Base-by-base conservation (phyloP, 1,139 yeast genomes). In the Spencermartinsiella ligniputridi region DNA sequence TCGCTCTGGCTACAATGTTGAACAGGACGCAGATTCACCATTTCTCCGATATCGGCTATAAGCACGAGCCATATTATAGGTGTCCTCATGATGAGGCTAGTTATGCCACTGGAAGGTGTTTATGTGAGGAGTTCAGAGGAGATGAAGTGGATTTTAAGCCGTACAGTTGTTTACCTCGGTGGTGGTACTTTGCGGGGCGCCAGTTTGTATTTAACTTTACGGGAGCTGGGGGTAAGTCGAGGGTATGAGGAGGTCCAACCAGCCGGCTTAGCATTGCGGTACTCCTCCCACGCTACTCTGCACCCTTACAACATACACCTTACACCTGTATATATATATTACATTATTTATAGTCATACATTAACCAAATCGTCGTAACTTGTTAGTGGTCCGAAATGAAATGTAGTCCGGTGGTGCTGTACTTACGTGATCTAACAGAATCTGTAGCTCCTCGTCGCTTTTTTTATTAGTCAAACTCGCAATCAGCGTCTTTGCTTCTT, bases 401-500 rank as follows among this genome's bases (percentile, higher is more conserved):
- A 12, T n/a, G 17, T 19, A n/a, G n/a, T n/a, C n/a, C n/a, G n/a
- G n/a, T 27, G 18, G 16, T 11, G 17, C 12, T 11, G 5, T 19
- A 47, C 64, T 79, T 61, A 88, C 74, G 69, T 90, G 96, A 57
- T 90, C 94, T 56, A 92, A 74, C 49, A 90, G 75, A 42, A 87
- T 81, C 64, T 89, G 96, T 49, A 92, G 71, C 60, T 90, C 97
- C 40, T 85, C 86, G 55, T 89, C 96, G 4, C 87, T 77, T 40
- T 87, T 89, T 64, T 90, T 90, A 52, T 74, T 76, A 16, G 79
- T 75, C 60, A 92, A 73, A 66, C 95, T 84, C 39, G 99, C 97
- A 51, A 92, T 83, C 60, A 92, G 73, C 21, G 96, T 87, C 67
- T 89, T 87, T 25, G 97, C 97, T 70, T 92, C 99, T 61, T 92